phyloP scores from a whole-genome alignment of 75 land plant genomes.

The Larix kaempferi region DNA sequence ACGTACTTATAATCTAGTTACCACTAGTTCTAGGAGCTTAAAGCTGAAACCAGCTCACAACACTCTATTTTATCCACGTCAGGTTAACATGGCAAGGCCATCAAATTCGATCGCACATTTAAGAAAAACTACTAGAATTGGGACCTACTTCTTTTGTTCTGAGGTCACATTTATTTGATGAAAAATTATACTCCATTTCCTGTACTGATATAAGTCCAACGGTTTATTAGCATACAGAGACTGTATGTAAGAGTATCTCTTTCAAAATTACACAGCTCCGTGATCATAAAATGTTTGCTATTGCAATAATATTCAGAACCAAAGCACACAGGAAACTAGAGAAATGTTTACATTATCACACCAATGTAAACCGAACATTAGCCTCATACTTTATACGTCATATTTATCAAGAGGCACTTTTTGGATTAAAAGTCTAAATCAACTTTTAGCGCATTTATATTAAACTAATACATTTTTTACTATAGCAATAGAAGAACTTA shows the following conservation, averaged over 20 bases:
- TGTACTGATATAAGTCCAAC: neutral
- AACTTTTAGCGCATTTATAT: neutral
- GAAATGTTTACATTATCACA: neutral
- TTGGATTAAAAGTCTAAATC: neutral
- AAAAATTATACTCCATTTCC: neutral
- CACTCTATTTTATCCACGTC: neutral
- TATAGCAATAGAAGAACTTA: constrained; percentile 5
- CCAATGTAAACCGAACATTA: neutral
- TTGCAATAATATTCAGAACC: neutral
- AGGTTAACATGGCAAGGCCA: neutral
- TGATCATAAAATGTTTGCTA: neutral
- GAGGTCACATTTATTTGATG: too few species aligned
- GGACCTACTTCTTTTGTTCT: too few species aligned
- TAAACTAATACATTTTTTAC: neutral
- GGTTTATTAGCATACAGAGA: neutral
- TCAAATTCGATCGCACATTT: neutral
- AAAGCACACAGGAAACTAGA: neutral
- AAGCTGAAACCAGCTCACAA: neutral
- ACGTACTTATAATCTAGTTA: neutral
- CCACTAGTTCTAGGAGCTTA: neutral
- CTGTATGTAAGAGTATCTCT: neutral
- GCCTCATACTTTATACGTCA: neutral
- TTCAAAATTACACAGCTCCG: neutral
- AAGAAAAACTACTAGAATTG: too few species aligned
- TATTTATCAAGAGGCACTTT: neutral